A percentile compares a stretch with the other conserved stretches of the same genome.
Evolutionary conservation across 2,329 filamentous ascomycete genomes (phyloP).

Genomic region (Herpotrichia juniperi): DNA sequence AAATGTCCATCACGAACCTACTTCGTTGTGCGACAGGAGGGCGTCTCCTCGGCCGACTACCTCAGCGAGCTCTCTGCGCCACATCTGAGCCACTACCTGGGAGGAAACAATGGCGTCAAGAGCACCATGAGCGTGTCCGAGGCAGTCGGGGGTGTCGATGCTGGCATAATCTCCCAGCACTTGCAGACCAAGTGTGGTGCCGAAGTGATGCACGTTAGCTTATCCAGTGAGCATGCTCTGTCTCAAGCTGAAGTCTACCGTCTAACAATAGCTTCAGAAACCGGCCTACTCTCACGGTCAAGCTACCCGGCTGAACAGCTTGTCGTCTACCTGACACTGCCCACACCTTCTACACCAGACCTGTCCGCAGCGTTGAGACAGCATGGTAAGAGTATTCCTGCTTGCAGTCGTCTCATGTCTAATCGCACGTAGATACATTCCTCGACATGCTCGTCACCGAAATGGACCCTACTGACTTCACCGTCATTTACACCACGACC

Average conservation of each 20-base stretch:
- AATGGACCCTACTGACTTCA: conserved; percentile 62
- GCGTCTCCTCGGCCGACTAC: conserved; percentile 74
- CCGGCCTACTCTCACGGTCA: conserved; percentile 7
- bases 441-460: conserved; percentile 35
- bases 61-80: conserved; percentile 57
- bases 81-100: conserved; percentile 60
- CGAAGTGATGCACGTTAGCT: conserved; percentile 51
- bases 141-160: conserved; percentile 58
- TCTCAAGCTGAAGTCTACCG: no score
- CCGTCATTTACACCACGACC: conserved; percentile 76
- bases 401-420: background rate
- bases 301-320: background rate
- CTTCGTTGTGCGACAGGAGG: conserved; percentile 78
- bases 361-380: conserved; percentile 18
- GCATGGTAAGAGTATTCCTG: conserved; percentile 19
- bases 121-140: conserved; percentile 61
- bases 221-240: conserved; percentile 33
- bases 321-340: background rate
- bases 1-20: conserved; percentile 77
- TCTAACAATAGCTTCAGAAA: no score
- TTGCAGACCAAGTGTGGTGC: conserved; percentile 57
- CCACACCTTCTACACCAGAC: background rate
- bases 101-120: conserved; percentile 55
- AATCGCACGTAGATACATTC: conserved; percentile 20
- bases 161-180: conserved; percentile 47